Conservation (phyloP, 495 filamentous ascomycete species). For the Astrothelium macrocarpum region DNA sequence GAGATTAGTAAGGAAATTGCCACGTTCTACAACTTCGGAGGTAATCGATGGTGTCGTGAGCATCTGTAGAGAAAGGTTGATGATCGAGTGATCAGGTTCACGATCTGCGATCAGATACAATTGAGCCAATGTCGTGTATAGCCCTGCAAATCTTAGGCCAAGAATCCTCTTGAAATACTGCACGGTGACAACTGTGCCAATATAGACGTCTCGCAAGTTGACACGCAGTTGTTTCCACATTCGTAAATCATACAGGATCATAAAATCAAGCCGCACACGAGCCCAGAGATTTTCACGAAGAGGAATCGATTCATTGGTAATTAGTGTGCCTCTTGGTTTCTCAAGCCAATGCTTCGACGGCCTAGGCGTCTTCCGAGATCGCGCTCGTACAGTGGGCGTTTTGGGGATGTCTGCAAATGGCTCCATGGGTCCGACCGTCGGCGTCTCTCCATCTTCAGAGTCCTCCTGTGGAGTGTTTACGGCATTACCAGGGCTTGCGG, state of each 20-base stretch:
- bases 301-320: not conserved
- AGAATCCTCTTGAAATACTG: conserved; percentile 95
- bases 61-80: conserved; percentile 93
- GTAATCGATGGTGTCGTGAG: conserved; percentile 94
- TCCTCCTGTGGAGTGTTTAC: conserved; percentile 30
- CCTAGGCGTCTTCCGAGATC: conserved; percentile 26
- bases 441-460: conserved; percentile 35
- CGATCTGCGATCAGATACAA: conserved; percentile 93
- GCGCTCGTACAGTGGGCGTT: conserved; percentile 27
- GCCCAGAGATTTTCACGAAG: conserved; percentile 66
- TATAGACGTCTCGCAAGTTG: conserved; percentile 85
- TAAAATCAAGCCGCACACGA: conserved; percentile 84
- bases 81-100: conserved; percentile 96
- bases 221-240: conserved; percentile 94
- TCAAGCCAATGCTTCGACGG: conserved; percentile 79
- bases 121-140: conserved; percentile 90
- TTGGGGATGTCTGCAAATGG: conserved; percentile 30
- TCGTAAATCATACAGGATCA: conserved; percentile 90
- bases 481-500: not conserved
- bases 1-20: conserved; percentile 92
- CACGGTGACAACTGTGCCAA: conserved; percentile 88
- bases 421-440: conserved; percentile 10
- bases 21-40: conserved; percentile 81
- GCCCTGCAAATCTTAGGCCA: conserved; percentile 78
- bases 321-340: conserved; percentile 46